Percentiles rank a stretch among this genome's conserved stretches.
phyloP scores from a whole-genome alignment of 2,329 filamentous ascomycete species.

The Cercospora sojina region DNA sequence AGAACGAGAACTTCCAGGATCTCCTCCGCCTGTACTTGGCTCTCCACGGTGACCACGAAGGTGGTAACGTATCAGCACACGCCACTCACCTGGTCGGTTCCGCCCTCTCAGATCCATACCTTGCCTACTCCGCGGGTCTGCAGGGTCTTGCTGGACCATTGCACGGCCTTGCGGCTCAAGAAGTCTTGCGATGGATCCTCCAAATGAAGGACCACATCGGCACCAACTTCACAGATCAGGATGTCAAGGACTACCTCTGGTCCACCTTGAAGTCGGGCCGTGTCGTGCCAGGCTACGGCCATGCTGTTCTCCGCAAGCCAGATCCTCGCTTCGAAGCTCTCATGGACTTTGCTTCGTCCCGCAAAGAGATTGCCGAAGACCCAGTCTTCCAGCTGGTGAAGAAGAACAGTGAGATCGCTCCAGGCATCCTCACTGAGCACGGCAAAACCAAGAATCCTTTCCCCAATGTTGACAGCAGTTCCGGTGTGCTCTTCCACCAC shows the following conservation, averaged over 20 bases:
- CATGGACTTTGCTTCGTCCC: slow-evolving; percentile 88
- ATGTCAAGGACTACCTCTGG: slow-evolving; percentile 90
- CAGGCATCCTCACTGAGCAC: slow-evolving; percentile 85
- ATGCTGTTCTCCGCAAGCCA: slow-evolving; percentile 93
- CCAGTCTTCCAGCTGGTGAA: slow-evolving; percentile 93
- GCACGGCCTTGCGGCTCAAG: slow-evolving; percentile 90
- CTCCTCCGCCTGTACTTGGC: slow-evolving; percentile 90
- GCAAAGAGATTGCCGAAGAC: slow-evolving; percentile 80
- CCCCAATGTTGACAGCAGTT: slow-evolving; percentile 92
- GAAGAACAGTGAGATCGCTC: slow-evolving; percentile 88
- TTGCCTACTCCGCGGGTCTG: slow-evolving; percentile 93
- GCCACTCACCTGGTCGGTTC: slow-evolving; percentile 92
- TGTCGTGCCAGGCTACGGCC: slow-evolving; percentile 91
- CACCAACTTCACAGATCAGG: slow-evolving; percentile 70
- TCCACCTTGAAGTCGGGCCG: slow-evolving; percentile 87
- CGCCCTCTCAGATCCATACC: slow-evolving; percentile 89
- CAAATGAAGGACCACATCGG: slow-evolving; percentile 93
- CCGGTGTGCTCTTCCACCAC: slow-evolving; percentile 94
- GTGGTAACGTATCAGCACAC: slow-evolving; percentile 95
- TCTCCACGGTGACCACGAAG: slow-evolving; percentile 96
- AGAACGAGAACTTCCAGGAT: slow-evolving; percentile 94
- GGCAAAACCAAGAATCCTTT: slow-evolving; percentile 73
- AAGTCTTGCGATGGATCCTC: slow-evolving; percentile 93
- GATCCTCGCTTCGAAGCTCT: slow-evolving; percentile 95
- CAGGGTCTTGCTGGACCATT: slow-evolving; percentile 93